phyloP scores from a whole-genome alignment of 192 early-diverging fungal genomes.

The Coemansia sp. region DNA sequence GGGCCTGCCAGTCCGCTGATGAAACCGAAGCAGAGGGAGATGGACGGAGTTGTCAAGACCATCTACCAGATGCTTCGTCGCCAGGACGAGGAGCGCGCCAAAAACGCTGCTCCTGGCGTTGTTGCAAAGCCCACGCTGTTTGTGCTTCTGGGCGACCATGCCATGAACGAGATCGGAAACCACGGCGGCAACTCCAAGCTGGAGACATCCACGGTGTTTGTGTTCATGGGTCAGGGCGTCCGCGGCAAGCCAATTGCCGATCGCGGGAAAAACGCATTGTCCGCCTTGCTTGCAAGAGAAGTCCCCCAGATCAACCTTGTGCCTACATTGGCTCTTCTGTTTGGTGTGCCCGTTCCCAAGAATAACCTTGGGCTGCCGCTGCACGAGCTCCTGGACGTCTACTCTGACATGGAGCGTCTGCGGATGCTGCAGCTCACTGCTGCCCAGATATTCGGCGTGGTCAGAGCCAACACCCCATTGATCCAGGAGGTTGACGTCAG shows the following conservation, averaged over 20 bases:
- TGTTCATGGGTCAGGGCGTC: constrained; percentile 53
- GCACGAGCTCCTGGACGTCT: constrained; percentile 35
- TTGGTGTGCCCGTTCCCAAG: constrained; percentile 56
- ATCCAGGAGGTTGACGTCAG: constrained; percentile 2
- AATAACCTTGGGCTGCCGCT: constrained; percentile 55
- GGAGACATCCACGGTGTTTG: constrained; percentile 55
- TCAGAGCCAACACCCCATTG: constrained; percentile 30
- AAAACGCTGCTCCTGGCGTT: constrained; percentile 4
- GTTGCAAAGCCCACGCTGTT: constrained; percentile 64
- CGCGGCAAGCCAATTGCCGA: constrained; percentile 19
- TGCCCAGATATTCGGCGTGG: constrained; percentile 58
- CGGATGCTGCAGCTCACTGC: constrained; percentile 64
- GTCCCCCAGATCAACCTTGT: constrained; percentile 52
- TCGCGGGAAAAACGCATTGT: constrained; percentile 26
- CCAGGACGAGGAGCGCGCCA: constrained; percentile 53
- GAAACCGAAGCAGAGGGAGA: constrained; percentile 74
- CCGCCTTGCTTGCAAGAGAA: constrained; percentile 23
- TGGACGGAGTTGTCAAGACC: constrained; percentile 64
- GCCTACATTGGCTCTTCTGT: constrained; percentile 53
- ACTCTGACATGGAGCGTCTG: constrained; percentile 34
- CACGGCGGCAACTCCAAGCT: constrained; percentile 56
- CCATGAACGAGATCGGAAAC: constrained; percentile 74
- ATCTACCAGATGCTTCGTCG: constrained; percentile 56
- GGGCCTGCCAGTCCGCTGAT: constrained; percentile 70
- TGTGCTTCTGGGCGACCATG: constrained; percentile 81